Percentiles rank a stretch among this genome's conserved stretches.
Evolutionary conservation across 192 early-diverging fungal species (phyloP).

Genomic region (Obelidium mucronatum): DNA sequence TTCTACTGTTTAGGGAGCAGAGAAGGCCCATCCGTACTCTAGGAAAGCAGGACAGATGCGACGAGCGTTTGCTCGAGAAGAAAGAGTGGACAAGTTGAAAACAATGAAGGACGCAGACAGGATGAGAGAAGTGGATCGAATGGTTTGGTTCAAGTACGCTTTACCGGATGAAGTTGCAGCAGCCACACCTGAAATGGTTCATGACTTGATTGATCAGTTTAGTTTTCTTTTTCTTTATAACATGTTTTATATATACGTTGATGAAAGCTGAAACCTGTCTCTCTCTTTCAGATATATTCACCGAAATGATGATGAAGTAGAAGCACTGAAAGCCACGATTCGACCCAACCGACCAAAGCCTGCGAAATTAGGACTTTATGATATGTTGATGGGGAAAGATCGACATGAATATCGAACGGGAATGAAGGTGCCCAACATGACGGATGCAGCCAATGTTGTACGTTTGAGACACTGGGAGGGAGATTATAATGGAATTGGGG

Average conservation of each 20-base stretch:
- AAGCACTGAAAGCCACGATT: conserved; percentile 48
- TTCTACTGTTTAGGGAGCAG: conserved; percentile 47
- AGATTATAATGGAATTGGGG: conserved; percentile 54
- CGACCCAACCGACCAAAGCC: conserved; percentile 51
- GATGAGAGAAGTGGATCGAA: conserved; percentile 55
- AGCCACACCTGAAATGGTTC: conserved; percentile 49
- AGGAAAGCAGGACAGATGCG: conserved; percentile 74
- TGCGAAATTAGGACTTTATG: conserved; percentile 42
- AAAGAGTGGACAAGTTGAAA: conserved; percentile 54
- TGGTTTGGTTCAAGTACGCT: conserved; percentile 73
- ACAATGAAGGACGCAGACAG: conserved; percentile 44
- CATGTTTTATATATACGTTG: too few species aligned
- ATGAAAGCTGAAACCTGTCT: background rate
- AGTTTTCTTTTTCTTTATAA: too few species aligned
- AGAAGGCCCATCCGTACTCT: conserved; percentile 79
- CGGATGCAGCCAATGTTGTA: conserved; percentile 44
- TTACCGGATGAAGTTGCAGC: conserved; percentile 50
- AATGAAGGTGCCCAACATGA: conserved; percentile 54
- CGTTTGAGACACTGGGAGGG: conserved; percentile 50
- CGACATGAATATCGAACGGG: conserved; percentile 52
- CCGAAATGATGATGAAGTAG: conserved; percentile 67
- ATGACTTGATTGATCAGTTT: conserved; percentile 55
- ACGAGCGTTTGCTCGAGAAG: conserved; percentile 64
- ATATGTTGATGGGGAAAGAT: conserved; percentile 48
- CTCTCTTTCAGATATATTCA: conserved; percentile 56